phyloP scores from a whole-genome alignment of 306 rosid species.

The Quercus bicolor region DNA sequence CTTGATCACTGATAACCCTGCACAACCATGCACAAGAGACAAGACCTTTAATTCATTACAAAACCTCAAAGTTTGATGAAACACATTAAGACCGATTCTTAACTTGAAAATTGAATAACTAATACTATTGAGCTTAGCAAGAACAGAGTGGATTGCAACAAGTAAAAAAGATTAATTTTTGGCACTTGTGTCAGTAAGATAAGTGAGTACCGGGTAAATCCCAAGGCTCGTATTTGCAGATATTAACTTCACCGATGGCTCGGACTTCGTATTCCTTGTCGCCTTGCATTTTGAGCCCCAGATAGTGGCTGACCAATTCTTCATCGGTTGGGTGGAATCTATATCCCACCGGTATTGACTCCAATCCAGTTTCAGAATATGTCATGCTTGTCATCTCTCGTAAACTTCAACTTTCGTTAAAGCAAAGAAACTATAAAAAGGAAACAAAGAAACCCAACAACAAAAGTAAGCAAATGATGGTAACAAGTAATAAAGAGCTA shows the following conservation, averaged over 20 bases:
- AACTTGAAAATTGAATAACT: too few species aligned
- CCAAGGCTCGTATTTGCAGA: conserved; percentile 51
- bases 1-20: conserved; percentile 27
- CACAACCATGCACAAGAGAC: neutral
- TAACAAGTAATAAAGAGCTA: too few species aligned
- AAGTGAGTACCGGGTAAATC: conserved; percentile 44
- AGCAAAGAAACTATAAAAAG: neutral
- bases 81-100: neutral
- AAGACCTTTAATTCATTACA: neutral
- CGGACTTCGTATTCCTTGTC: conserved; percentile 5
- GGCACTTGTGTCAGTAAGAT: too few species aligned
- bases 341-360: too few species aligned
- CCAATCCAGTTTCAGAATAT: too few species aligned
- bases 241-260: conserved; percentile 39
- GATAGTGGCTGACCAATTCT: conserved; percentile 49
- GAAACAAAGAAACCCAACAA: neutral
- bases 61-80: neutral
- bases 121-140: too few species aligned
- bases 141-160: too few species aligned
- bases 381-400: conserved; percentile 8
- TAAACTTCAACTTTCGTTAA: neutral
- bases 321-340: neutral
- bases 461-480: neutral
- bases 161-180: too few species aligned
- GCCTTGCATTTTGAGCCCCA: conserved; percentile 32